phyloP scores from a whole-genome alignment of 1,284 basidiomycete genomes.

The Ustilago nuda region DNA sequence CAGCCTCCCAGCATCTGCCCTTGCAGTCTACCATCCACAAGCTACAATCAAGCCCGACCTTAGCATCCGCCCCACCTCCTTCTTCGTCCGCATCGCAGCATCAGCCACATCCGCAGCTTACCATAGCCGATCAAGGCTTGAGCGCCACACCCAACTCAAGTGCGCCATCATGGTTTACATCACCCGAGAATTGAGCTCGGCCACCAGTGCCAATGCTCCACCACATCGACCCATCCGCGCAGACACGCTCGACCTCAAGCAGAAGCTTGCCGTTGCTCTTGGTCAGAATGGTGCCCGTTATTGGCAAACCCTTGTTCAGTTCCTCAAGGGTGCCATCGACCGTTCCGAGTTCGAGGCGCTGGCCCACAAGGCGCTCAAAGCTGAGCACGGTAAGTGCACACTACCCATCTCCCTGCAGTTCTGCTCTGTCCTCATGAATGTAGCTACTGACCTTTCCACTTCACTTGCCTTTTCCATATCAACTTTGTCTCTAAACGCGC shows the following conservation, averaged over 20 bases:
- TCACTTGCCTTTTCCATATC: not conserved
- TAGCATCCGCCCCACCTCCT: not conserved
- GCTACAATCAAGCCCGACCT: not conserved
- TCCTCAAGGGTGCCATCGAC: slow-evolving; percentile 69
- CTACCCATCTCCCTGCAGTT: not conserved
- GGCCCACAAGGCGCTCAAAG: slow-evolving; percentile 53
- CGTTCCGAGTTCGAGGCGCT: slow-evolving; percentile 69
- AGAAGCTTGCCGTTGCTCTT: slow-evolving; percentile 62
- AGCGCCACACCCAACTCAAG: slow-evolving; percentile 31
- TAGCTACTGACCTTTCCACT: slow-evolving; percentile 3
- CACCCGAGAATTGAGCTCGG: slow-evolving; percentile 42
- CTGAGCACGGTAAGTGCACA: slow-evolving; percentile 58
- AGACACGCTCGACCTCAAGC: slow-evolving; percentile 63
- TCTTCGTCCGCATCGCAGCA: not conserved
- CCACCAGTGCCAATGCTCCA: slow-evolving; percentile 31
- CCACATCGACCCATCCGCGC: slow-evolving; percentile 53
- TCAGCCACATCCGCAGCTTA: slow-evolving; percentile 4
- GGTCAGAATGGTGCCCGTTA: slow-evolving; percentile 66
- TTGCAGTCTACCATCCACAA: not conserved
- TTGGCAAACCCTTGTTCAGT: slow-evolving; percentile 69
- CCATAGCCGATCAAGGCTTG: slow-evolving; percentile 5
- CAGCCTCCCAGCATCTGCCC: slow-evolving; percentile 3
- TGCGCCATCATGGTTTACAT: slow-evolving; percentile 36
- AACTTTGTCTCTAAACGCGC: not conserved
- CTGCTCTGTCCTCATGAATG: not conserved